Percentiles rank a stretch among this genome's conserved stretches.
phyloP scores from a whole-genome alignment of 2,329 filamentous ascomycete species.

The Exophiala oligosperma region DNA sequence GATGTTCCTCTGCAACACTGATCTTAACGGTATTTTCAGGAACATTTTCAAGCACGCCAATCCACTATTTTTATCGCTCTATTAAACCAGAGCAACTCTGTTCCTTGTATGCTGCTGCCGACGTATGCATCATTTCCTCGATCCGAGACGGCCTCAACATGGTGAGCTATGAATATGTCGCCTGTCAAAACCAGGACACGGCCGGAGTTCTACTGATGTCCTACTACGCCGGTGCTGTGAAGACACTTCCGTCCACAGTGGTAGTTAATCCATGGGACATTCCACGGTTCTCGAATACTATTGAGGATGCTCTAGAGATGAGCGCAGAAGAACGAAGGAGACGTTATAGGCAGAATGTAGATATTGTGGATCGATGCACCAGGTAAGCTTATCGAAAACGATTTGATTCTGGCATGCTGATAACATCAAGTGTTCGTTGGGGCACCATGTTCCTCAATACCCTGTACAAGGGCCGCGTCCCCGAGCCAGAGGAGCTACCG shows the following conservation, averaged over 20 bases:
- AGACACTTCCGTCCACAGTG: slow-evolving; percentile 82
- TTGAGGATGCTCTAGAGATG: slow-evolving; percentile 87
- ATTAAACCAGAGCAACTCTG: slow-evolving; percentile 91
- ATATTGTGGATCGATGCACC: slow-evolving; percentile 20
- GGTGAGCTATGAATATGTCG: slow-evolving; percentile 95
- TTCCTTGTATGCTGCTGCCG: slow-evolving; percentile 85
- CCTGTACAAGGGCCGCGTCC: not conserved
- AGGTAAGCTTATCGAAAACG: slow-evolving; percentile 8
- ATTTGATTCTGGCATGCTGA: not conserved
- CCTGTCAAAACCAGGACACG: slow-evolving; percentile 80
- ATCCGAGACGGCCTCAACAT: slow-evolving; percentile 97
- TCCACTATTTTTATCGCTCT: slow-evolving; percentile 93
- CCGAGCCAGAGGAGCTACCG: not conserved
- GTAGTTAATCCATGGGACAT: slow-evolving; percentile 97
- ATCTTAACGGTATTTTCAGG: slow-evolving; percentile 45
- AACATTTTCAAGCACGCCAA: slow-evolving; percentile 84
- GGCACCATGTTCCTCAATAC: not conserved
- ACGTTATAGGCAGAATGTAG: slow-evolving; percentile 7
- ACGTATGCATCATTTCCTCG: slow-evolving; percentile 84
- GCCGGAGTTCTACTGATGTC: slow-evolving; percentile 84
- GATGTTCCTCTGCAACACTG: not conserved
- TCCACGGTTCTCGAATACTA: slow-evolving; percentile 82
- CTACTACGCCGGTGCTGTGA: slow-evolving; percentile 91
- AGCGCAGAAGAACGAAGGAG: slow-evolving; percentile 10
- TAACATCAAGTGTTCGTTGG: not conserved